Base-by-base conservation (phyloP, 495 filamentous ascomycete genomes). In the Cercophora newfieldiana region DNA sequence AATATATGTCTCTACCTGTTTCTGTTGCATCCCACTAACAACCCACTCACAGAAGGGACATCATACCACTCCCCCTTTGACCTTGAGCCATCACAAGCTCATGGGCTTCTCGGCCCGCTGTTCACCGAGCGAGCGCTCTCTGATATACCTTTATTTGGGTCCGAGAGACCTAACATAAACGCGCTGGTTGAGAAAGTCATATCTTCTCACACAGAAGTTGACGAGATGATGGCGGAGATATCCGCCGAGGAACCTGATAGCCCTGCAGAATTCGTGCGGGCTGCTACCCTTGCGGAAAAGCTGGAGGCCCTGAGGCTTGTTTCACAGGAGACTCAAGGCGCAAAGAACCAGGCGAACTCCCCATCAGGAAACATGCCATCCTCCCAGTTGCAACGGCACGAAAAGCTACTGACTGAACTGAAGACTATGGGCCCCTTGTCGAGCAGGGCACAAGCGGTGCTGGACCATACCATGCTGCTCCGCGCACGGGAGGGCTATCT, bases 401-500 rank as follows among this genome's bases (percentile, higher is more conserved):
- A 84, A 63, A 71, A 72, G 18, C 68, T 83, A 16, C 77, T 86
- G 69, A 60, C 78, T 78, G 69, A 79, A 75, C 61, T 84, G 82
- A 57, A 88, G n/a, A 68, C 76, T 22, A 68, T 72, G 14, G 68
- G 60, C 25, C 71, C 72, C 2, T 73, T 79, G 6, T 72, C 80
- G 3, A 75, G 70, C 50, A 65, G 75, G 63, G 79, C 76, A 24
- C 77, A 80, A 12, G 69, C 67, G 10, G 61, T 79, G 1, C 48
- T 83, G 0, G 80, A 83, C 33, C 80, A 84, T 59, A 64, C 66
- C 7, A 82, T 81, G 76, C 74, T 82, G 6, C 68, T 81, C 65
- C 82, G 84, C 22, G 77, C 90, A 62, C 83, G 83, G 63, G 88
- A 90, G 72, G 90, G 91, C 0, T 97, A 97, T 72, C 79, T 91